Evolutionary conservation across 192 early-diverging fungal species (phyloP), one percentile per base, ranked within the genome.

Genomic region (Mortierella antarctica): DNA sequence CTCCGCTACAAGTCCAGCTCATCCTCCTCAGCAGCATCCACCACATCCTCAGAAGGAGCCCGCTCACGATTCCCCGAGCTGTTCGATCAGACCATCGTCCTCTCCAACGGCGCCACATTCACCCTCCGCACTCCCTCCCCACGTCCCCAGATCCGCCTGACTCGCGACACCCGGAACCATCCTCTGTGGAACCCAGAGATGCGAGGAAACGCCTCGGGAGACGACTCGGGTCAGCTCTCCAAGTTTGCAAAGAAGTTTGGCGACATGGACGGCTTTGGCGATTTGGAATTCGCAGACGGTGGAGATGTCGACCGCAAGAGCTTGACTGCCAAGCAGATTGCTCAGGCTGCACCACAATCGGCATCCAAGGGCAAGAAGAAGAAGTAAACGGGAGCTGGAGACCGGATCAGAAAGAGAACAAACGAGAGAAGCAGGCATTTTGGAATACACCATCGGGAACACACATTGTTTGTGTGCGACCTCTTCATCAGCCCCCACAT

Each of bases 121-220:
- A 89, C 84, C 18, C 82, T 97, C 39, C 87, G 91, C 51, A 91
- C 93, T 10, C 95, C 95, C 5, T 95, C 95, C 4, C 97, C 97
- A 7, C 90, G 93, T 70, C 65, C 89, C n/a, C 85, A 94, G 65
- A 86, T 96, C 48, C 93, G 93, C 59, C 86, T 99, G 44, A 93
- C 94, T 51, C 95, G 94, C 71, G 97, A 99, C 74, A 94, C 94
- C n/a, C 86, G 96, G 31, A 97, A 96, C 72, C 95, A 98, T 69
- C 90, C 92, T 31, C 86, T 99, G 11, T 99, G 97, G 97, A 97
- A 97, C 82, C 95, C 95, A 6, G 83, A 89, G 57, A 62, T 87
- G 55, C 71, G 64, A 12, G 78, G 82, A 50, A 73, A 85, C 61
- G 69, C 85, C 62, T 83, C 93, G n/a, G 86, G 88, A 57, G 95